Base-by-base conservation (phyloP, 371 early-diverging fungal species). In the Blakeslea trispora region DNA sequence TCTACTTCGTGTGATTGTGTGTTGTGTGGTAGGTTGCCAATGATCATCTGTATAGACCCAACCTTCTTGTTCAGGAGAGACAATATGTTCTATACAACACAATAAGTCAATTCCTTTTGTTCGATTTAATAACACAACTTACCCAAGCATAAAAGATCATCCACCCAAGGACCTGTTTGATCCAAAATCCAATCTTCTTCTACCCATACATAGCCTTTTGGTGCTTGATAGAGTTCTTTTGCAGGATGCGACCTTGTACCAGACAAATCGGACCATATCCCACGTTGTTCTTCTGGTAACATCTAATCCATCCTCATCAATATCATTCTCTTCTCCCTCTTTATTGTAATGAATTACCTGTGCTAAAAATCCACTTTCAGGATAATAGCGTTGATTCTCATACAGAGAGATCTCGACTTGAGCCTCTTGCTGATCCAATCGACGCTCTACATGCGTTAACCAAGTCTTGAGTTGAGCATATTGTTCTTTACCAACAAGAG, bases 341-440 rank as follows among this genome's bases (percentile, higher is more conserved):
- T n/a, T n/a, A n/a, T n/a, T n/a, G n/a, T n/a, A 2, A 41, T 5
- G 39, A 3, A 8, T 14, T 21, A 34, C 22, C 55, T 72, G 74
- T 45, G 79, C 63, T 6, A 74, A 56, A 58, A 69, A 75, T 14
- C 74, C 79, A 56, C 69, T 71, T 13, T 63, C 74, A 21, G 72
- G 42, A 72, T 72, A 72, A 70, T 74, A 74, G 47, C 76, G 47
- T 52, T 79, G 79, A 45, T 79, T 75, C 50, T 79, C 79, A 55
- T 61, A 79, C 10, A 79, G 24, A 5, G 76, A 75, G 32, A 67
- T 24, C 52, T 72, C 68, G 24, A 47, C 44, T 10, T 66, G 13
- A 51, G 34, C 57, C 2, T 45, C 39, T 24, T 75, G 64, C 15
- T 64, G 50, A 40, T 60, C 59, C 21, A 73, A 53, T 11, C 44